phyloP scores from a whole-genome alignment of 139 green algal genomes.

The Eudorina sp. region DNA sequence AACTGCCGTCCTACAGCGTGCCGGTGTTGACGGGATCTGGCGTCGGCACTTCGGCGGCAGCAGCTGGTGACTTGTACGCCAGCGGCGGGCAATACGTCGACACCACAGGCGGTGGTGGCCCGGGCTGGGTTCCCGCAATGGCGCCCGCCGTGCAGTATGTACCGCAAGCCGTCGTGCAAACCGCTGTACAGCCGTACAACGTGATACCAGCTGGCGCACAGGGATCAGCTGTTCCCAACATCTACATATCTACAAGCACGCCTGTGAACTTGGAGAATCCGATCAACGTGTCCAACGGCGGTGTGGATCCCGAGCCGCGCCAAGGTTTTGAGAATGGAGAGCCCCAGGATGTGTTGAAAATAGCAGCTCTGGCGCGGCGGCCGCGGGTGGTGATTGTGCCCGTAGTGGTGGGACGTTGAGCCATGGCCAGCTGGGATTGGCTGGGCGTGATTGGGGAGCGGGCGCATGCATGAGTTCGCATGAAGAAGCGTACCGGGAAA shows the following conservation, averaged over 20 bases:
- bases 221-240: background rate
- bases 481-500: too few species aligned
- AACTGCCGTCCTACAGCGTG: background rate
- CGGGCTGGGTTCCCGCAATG: background rate
- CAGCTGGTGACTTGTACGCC: too few species aligned
- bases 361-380: slow-evolving; percentile 5
- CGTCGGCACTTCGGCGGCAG: background rate
- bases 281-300: background rate
- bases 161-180: background rate
- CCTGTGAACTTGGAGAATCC: slow-evolving; percentile 37
- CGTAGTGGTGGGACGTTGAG: slow-evolving; percentile 9
- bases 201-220: background rate
- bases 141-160: background rate
- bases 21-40: background rate
- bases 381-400: slow-evolving; percentile 29
- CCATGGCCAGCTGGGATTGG: too few species aligned
- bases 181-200: background rate
- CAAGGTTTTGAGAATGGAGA: background rate
- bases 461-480: too few species aligned
- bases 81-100: too few species aligned
- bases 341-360: background rate
- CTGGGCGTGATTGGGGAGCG: too few species aligned
- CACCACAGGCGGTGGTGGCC: background rate
- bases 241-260: slow-evolving; percentile 41
- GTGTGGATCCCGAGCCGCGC: background rate